Evolutionary conservation across 192 early-diverging fungal species (phyloP).

Genomic region (Podila clonocystis): DNA sequence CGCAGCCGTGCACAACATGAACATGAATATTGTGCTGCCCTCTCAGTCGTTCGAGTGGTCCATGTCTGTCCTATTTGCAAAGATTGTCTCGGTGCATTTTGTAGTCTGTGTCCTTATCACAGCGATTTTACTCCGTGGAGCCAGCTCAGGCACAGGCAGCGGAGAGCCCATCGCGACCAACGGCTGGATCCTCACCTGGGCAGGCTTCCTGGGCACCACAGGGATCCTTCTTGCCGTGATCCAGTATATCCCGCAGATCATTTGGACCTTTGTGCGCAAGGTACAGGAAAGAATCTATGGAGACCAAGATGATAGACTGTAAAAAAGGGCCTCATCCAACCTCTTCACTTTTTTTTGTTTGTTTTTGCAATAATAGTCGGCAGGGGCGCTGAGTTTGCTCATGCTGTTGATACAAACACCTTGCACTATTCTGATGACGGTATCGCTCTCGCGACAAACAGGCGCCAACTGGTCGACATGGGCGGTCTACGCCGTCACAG

Average conservation of each 20-base stretch:
- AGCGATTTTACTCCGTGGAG: conserved; percentile 54
- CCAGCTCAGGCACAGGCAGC: conserved; percentile 54
- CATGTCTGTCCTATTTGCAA: conserved; percentile 62
- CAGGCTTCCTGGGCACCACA: conserved; percentile 72
- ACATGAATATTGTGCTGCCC: conserved; percentile 13
- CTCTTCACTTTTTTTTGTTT: background rate
- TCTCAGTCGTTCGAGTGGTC: conserved; percentile 62
- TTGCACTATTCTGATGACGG: conserved; percentile 73
- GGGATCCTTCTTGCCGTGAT: conserved; percentile 76
- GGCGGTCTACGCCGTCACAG: conserved; percentile 83
- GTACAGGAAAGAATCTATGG: conserved; percentile 42
- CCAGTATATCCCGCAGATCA: conserved; percentile 92
- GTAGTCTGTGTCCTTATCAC: conserved; percentile 63
- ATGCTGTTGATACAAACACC: conserved; percentile 92
- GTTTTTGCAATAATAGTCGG: conserved; percentile 54
- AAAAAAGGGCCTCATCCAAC: background rate
- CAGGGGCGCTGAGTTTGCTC: conserved; percentile 89
- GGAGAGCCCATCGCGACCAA: background rate
- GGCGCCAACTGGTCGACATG: conserved; percentile 93
- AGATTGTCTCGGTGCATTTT: conserved; percentile 62
- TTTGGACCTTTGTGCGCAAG: conserved; percentile 78
- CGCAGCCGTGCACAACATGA: conserved; percentile 1
- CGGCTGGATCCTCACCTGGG: conserved; percentile 59
- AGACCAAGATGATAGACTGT: background rate
- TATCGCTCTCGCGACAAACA: conserved; percentile 78